Evolutionary conservation across 257 asterid genomes (phyloP), one percentile per base, ranked within the genome.

Genomic region (Capsicum chinense): DNA sequence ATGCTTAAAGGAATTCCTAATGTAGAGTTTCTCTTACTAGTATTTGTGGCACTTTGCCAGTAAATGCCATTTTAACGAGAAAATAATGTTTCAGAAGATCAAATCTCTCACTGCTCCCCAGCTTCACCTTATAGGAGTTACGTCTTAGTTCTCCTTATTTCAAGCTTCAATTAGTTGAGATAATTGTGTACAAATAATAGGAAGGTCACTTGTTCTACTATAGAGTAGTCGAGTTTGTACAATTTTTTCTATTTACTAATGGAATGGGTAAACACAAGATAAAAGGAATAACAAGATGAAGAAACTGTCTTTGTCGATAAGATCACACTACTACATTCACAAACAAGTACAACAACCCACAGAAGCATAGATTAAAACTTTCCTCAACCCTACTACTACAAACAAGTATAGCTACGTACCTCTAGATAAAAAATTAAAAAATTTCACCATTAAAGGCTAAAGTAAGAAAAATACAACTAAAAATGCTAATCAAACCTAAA

Each of bases 31-130:
- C 58, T 74, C 35, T 80, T 21, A 50, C 54, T 48, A 66, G 84
- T 79, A 62, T 83, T 84, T 84, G 84, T 76, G 54, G 85, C 54
- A 76, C 81, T 76, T 26, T 64, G 35, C 54, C 64, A 52, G 81
- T 76, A 76, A 76, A 76, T 52, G 81, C 12, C 60, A 54, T 52
- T 8, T 76, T 76, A 76, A 76, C 48, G 81, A 76, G 81, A 76
- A 54, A 76, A 26, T 26, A 26, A 52, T 33, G 42, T 63, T 52
- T 76, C 63, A 76, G 15, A 76, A 76, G 63, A 52, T 52, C 19
- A 74, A n/a, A 74, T 44, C 60, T 48, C 50, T 74, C 19, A 50
- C 54, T 11, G 59, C 58, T 13, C 15, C 37, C 17, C 42, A 73
- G 42, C 39, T 19, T 73, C 80, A 48, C 33, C 11, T 47, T 48